phyloP scores from a whole-genome alignment of 164 flowering plant genomes.

The Chimonanthus salicifolius region DNA sequence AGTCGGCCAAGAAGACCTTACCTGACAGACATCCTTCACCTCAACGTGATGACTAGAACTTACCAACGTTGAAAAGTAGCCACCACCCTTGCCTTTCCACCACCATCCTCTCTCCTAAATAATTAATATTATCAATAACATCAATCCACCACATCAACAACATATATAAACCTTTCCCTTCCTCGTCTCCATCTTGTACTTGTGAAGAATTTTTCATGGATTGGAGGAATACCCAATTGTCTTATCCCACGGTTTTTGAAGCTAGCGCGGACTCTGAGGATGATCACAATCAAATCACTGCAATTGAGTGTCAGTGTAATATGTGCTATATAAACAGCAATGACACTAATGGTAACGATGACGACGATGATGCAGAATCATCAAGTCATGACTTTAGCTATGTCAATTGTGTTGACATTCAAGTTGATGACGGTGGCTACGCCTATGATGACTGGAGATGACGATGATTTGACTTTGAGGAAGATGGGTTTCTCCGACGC shows the following conservation, averaged over 20 bases:
- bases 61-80: no score
- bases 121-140: no score
- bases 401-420: not conserved
- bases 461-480: not conserved
- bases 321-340: not conserved
- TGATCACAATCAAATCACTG: not conserved
- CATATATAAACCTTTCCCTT: no score
- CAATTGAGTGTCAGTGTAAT: not conserved
- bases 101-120: no score
- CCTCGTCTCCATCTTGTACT: no score
- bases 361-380: constrained; percentile 1
- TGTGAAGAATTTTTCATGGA: no score
- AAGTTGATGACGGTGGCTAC: not conserved
- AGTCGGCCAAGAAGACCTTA: no score
- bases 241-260: not conserved
- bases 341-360: not conserved
- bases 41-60: no score
- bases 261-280: constrained; percentile 1
- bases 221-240: no score
- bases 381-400: not conserved
- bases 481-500: not conserved
- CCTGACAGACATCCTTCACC: no score
- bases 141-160: no score
- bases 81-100: no score
- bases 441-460: not conserved